A percentile compares a stretch with the other conserved stretches of the same genome.
phyloP scores from a whole-genome alignment of 2,329 filamentous ascomycete species.

The Xylaria digitata region DNA sequence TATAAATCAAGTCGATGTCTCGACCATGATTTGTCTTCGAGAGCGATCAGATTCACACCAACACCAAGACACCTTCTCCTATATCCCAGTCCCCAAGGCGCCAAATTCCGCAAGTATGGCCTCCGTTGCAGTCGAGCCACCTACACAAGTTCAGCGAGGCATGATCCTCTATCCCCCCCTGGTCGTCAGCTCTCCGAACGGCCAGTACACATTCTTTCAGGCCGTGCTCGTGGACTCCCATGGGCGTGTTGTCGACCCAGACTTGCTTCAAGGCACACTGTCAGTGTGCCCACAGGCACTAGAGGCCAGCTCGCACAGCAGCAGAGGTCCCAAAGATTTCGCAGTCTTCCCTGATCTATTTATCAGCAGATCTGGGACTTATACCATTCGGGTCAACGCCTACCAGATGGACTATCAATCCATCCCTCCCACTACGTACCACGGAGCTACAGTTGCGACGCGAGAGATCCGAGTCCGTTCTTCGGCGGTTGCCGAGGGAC shows the following conservation, averaged over 20 bases:
- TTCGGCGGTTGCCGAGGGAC: slow-evolving; percentile 38
- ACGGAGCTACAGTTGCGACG: slow-evolving; percentile 34
- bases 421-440: slow-evolving; percentile 31
- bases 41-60: background rate
- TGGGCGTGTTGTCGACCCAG: slow-evolving; percentile 33
- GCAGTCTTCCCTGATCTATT: slow-evolving; percentile 43
- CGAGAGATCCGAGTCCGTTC: slow-evolving; percentile 40
- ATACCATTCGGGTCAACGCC: slow-evolving; percentile 41
- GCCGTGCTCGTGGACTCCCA: slow-evolving; percentile 43
- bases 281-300: slow-evolving; percentile 36
- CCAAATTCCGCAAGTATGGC: slow-evolving; percentile 37
- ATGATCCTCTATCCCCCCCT: slow-evolving; percentile 45
- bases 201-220: slow-evolving; percentile 43
- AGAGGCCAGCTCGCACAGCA: slow-evolving; percentile 33
- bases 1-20: slow-evolving; percentile 32
- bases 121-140: slow-evolving; percentile 44
- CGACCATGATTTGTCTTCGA: slow-evolving; percentile 3
- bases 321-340: slow-evolving; percentile 35
- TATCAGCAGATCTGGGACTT: slow-evolving; percentile 41
- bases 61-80: background rate
- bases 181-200: slow-evolving; percentile 40
- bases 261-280: slow-evolving; percentile 41
- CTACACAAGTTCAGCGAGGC: slow-evolving; percentile 42
- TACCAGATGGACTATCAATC: slow-evolving; percentile 43
- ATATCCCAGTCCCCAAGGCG: background rate